Conservation (phyloP, 768 basidiomycete genomes). For the Auriscalpium microsporum region DNA sequence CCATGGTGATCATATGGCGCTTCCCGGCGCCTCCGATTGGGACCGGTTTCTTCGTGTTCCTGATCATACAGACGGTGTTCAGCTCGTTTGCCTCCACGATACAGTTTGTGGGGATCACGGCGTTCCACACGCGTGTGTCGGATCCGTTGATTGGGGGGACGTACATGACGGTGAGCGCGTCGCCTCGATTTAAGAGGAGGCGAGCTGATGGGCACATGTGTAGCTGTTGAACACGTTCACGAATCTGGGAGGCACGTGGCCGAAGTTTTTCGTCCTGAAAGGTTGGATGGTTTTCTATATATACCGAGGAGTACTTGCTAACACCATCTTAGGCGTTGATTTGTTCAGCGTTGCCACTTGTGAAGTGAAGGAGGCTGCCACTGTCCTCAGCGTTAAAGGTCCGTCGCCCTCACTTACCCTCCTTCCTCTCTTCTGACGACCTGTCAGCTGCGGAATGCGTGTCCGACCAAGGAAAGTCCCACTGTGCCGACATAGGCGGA, state of each 20-base stretch:
- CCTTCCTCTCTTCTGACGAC: no score
- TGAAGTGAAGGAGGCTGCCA: slow-evolving; percentile 50
- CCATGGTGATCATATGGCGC: slow-evolving; percentile 70
- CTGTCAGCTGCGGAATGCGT: slow-evolving; percentile 75
- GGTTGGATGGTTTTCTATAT: slow-evolving; percentile 30
- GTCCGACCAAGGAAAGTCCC: slow-evolving; percentile 80
- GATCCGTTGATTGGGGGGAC: slow-evolving; percentile 97
- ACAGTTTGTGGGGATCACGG: slow-evolving; percentile 99
- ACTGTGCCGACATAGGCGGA: slow-evolving; percentile 69
- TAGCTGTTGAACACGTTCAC: slow-evolving; percentile 92
- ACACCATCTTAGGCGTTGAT: slow-evolving; percentile 62
- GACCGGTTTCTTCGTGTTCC: slow-evolving; percentile 66
- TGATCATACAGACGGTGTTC: slow-evolving; percentile 75
- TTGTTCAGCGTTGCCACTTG: slow-evolving; percentile 81
- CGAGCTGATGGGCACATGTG: neutral
- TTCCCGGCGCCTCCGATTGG: slow-evolving; percentile 78
- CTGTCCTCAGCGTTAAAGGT: slow-evolving; percentile 51
- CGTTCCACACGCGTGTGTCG: slow-evolving; percentile 94
- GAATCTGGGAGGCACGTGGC: slow-evolving; percentile 98
- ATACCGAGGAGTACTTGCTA: neutral
- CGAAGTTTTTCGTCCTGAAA: slow-evolving; percentile 91
- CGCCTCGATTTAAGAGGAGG: neutral
- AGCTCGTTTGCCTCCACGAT: slow-evolving; percentile 84
- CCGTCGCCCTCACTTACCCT: slow-evolving; percentile 1
- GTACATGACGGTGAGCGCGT: slow-evolving; percentile 85